A percentile compares a stretch with the other conserved stretches of the same genome.
These are phyloP conservation scores for Cryptococcus hybrid DNA, from an alignment of 1,284 basidiomycete genomes.

Conservation along the genomic window DNA sequence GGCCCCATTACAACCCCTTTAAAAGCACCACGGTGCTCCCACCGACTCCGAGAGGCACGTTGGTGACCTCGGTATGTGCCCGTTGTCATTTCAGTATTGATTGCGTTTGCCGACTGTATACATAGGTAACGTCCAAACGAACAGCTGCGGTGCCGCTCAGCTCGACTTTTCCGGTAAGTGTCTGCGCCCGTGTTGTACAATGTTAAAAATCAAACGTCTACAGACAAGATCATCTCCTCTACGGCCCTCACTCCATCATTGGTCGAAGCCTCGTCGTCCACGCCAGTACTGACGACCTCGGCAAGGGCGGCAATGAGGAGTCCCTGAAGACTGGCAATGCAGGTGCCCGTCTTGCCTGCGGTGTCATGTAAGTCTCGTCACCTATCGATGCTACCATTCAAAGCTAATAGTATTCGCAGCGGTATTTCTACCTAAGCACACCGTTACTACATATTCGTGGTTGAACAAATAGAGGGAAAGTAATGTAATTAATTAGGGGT, in stretches of 20 bases:
- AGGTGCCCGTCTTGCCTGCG: slow-evolving; percentile 67
- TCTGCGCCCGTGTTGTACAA: neutral
- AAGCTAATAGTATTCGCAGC: slow-evolving; percentile 3
- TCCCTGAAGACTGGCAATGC: slow-evolving; percentile 72
- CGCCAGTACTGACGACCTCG: slow-evolving; percentile 70
- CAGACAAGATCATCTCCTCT: slow-evolving; percentile 66
- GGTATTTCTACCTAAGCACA: slow-evolving; percentile 12
- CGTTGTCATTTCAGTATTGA: slow-evolving; percentile 35
- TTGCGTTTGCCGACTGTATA: neutral
- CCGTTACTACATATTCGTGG: neutral
- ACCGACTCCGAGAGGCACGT: slow-evolving; percentile 62
- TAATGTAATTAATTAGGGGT: neutral
- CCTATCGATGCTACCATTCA: too few species aligned
- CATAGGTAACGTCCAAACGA: slow-evolving; percentile 59
- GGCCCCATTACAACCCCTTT: slow-evolving; percentile 76
- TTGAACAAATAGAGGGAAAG: neutral
- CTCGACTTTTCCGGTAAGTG: slow-evolving; percentile 14
- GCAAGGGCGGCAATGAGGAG: slow-evolving; percentile 63
- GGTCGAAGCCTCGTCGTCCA: slow-evolving; percentile 62
- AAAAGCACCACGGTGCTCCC: slow-evolving; percentile 65
- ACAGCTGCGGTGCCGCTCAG: slow-evolving; percentile 59
- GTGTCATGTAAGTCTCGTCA: slow-evolving; percentile 61
- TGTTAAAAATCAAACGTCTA: neutral
- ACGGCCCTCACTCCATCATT: slow-evolving; percentile 66
- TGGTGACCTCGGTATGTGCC: slow-evolving; percentile 69